Evolutionary conservation across 352 stramenopile genomes (phyloP).

Genomic region (Peronosclerospora sorghi): DNA sequence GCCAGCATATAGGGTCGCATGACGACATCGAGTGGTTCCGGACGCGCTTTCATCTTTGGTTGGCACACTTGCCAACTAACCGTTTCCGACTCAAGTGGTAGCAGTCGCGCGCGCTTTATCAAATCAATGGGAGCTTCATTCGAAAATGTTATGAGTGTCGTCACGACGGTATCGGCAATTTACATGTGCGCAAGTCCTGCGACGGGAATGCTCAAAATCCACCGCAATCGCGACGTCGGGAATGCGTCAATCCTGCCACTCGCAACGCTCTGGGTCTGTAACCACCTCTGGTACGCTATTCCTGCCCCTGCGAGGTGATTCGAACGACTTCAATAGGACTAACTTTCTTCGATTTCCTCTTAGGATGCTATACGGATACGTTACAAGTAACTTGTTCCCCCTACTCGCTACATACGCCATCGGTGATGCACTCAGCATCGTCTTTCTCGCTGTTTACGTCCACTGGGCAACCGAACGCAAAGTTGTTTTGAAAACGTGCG

Average conservation of each 20-base stretch:
- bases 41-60: neutral
- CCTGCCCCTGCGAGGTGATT: neutral
- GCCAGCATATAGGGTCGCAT: conserved; percentile 8
- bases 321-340: neutral
- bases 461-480: conserved; percentile 26
- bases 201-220: conserved; percentile 35
- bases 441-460: conserved; percentile 40
- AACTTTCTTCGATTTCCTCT: neutral
- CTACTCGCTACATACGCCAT: conserved; percentile 42
- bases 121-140: conserved; percentile 23
- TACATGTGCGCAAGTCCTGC: conserved; percentile 69
- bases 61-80: neutral
- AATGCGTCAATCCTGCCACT: conserved; percentile 39
- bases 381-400: conserved; percentile 34
- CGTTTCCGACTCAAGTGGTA: neutral
- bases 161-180: conserved; percentile 51
- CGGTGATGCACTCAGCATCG: conserved; percentile 32
- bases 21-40: neutral
- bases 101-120: neutral
- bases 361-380: conserved; percentile 56
- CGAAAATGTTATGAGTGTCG: conserved; percentile 39
- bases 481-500: conserved; percentile 24
- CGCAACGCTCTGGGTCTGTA: conserved; percentile 51
- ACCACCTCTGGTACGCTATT: conserved; percentile 56
- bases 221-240: conserved; percentile 34